Evolutionary conservation across 2,329 filamentous ascomycete genomes (phyloP).

Genomic region (Ceratocystis destructans): DNA sequence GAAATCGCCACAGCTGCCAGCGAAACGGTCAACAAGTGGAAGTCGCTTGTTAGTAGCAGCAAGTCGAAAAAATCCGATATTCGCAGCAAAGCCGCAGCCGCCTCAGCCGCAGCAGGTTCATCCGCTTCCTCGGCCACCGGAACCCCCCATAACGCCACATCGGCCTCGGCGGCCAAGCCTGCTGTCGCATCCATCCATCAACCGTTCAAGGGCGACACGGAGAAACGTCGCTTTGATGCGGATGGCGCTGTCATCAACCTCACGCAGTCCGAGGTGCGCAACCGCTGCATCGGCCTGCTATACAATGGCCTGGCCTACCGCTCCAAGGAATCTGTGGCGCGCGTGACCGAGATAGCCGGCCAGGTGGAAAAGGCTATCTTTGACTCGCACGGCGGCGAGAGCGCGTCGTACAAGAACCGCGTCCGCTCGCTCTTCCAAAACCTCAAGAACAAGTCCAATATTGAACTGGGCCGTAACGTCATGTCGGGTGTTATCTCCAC

Average conservation of each 20-base stretch:
- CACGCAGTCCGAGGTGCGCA: constrained; percentile 59
- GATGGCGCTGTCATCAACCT: constrained; percentile 68
- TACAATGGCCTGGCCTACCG: constrained; percentile 75
- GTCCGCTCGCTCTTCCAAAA: constrained; percentile 89
- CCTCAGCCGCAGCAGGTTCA: constrained; percentile 33
- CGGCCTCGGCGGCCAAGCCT: constrained; percentile 26
- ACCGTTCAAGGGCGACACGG: constrained; percentile 48
- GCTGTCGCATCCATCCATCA: constrained; percentile 23
- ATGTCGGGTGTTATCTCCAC: constrained; percentile 59
- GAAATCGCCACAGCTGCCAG: constrained; percentile 63
- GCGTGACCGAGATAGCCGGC: constrained; percentile 59
- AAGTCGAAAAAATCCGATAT: constrained; percentile 34
- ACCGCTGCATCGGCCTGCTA: constrained; percentile 78
- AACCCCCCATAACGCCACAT: constrained; percentile 26
- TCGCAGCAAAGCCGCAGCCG: constrained; percentile 27
- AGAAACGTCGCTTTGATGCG: constrained; percentile 69
- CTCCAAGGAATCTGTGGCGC: constrained; percentile 55
- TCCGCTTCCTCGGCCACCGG: constrained; percentile 33
- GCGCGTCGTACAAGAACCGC: constrained; percentile 64
- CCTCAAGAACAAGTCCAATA: constrained; percentile 83
- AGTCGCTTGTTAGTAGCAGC: constrained; percentile 57
- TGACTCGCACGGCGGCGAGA: constrained; percentile 52
- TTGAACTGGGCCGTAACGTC: constrained; percentile 60
- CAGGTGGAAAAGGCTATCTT: constrained; percentile 75
- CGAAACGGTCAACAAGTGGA: constrained; percentile 81